Base-by-base conservation (phyloP, 75 land plant species). In the Cryptomeria japonica region DNA sequence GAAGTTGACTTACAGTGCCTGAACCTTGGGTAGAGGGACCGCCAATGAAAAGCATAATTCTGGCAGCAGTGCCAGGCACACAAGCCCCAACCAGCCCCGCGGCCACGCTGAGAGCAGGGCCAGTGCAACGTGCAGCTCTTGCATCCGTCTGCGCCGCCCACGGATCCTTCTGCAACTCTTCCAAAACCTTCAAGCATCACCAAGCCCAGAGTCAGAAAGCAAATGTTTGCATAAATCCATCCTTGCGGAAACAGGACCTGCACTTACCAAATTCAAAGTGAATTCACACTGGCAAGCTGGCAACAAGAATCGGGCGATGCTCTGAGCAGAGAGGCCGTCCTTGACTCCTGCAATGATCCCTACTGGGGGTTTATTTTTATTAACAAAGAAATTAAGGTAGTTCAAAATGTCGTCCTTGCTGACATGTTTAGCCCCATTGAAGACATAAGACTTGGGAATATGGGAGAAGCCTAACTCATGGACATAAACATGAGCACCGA, bases 1-100 rank as follows among this genome's bases (percentile, higher is more conserved):
- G 15, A 87, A 39, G 51, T 16, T 86, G 47, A 89, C 96, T 92
- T 94, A 97, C 99, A 85, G 96, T 88, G 47, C 97, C 99, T 42
- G 94, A 88, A 37, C 99, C 99, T 84, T 97, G 96, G 0, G 99
- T 98, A 31, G 98, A 95, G 53, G 99, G 99, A 5, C 99, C 99
- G 70, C 99, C 99, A 87, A 97, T 87, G 90, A 98, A 98, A 39
- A 99, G 96, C 94, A 98, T 90, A 58, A 98, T 98, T 47, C 99
- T 88, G 55, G 99, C 99, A 68, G 95, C 99, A 51, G 94, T 91
- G 25, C 99, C 99, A 73, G 99, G 99, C 34, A 98, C 96, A 91
- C 99, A 98, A 32, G 93, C 97, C n/a, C 99, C 97, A 39, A 98
- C 90, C 85, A 98, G 89, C 75, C 94, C 88, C 13, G 99, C 97